A percentile compares a stretch with the other conserved stretches of the same genome.
Evolutionary conservation across 441 rosid genomes (phyloP).

Genomic region (Caryocar brasiliense): DNA sequence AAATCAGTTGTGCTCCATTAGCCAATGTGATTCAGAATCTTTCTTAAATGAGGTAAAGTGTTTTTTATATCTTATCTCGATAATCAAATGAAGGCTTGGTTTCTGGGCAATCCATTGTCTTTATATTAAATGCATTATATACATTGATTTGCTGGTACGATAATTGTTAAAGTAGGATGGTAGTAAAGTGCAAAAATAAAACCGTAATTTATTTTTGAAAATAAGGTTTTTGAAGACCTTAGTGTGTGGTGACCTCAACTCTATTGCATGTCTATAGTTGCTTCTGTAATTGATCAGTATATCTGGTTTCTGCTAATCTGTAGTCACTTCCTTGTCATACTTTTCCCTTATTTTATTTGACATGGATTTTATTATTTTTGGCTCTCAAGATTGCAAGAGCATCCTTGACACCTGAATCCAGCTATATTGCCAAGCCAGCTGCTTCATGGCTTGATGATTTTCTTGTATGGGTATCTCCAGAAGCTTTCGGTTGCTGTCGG

Average conservation of each 20-base stretch:
- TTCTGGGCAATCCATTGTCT: too few relatives aligned
- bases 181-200: too few relatives aligned
- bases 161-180: neutral
- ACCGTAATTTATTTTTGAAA: too few relatives aligned
- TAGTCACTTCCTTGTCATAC: neutral
- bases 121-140: too few relatives aligned
- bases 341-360: conserved; percentile 1
- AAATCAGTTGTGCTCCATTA: conserved; percentile 88
- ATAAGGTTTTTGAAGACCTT: too few relatives aligned
- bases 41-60: conserved; percentile 76
- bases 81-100: too few relatives aligned
- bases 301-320: too few relatives aligned
- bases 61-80: neutral
- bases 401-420: conserved; percentile 69
- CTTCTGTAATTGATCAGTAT: neutral
- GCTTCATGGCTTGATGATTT: conserved; percentile 99
- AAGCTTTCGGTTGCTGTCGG: conserved; percentile 98
- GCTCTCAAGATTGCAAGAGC: conserved; percentile 65
- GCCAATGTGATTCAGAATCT: conserved; percentile 81
- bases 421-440: conserved; percentile 96
- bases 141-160: too few relatives aligned
- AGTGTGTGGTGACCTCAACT: neutral
- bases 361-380: conserved; percentile 3
- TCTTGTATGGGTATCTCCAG: conserved; percentile 98
- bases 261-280: neutral